Evolutionary conservation across 345 rosid genomes (phyloP).

Genomic region (Pistacia atlantica): DNA sequence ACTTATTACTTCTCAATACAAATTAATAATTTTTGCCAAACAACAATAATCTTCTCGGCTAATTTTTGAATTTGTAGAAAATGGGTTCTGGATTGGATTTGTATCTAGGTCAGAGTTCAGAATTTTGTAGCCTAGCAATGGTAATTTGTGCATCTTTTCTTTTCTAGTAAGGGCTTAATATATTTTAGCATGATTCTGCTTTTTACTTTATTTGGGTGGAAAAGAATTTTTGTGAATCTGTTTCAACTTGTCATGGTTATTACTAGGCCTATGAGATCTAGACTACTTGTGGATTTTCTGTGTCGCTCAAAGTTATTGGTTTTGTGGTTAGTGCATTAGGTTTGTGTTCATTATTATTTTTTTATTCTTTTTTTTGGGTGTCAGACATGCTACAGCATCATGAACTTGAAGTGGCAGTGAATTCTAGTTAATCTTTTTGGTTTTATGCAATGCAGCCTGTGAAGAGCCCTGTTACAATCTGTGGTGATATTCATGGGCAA

Average conservation of each 20-base stretch:
- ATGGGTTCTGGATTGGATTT: not conserved
- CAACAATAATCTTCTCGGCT: not conserved
- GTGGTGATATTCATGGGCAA: slow-evolving; percentile 98
- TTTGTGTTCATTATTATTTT: not conserved
- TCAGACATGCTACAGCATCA: not conserved
- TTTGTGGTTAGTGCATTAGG: not conserved
- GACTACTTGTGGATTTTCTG: not conserved
- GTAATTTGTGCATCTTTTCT: too few relatives aligned
- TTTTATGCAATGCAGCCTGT: slow-evolving; percentile 64
- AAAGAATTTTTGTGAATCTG: not conserved
- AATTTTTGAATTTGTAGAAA: not conserved
- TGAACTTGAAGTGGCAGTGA: not conserved
- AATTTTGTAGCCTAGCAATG: too few relatives aligned
- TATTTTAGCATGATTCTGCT: too few relatives aligned
- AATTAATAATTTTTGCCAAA: not conserved
- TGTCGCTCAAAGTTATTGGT: not conserved
- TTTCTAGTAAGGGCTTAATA: too few relatives aligned
- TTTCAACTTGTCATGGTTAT: not conserved
- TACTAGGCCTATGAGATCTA: not conserved
- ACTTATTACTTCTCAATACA: not conserved
- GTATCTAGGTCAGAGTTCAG: too few relatives aligned
- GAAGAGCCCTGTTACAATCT: slow-evolving; percentile 91
- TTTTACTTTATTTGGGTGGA: not conserved
- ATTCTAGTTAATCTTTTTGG: not conserved
- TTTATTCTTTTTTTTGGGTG: not conserved